Percentiles rank a stretch among this genome's conserved stretches.
Evolutionary conservation across 108 stramenopile species (phyloP).

Genomic region (Skeletonema menzelii): DNA sequence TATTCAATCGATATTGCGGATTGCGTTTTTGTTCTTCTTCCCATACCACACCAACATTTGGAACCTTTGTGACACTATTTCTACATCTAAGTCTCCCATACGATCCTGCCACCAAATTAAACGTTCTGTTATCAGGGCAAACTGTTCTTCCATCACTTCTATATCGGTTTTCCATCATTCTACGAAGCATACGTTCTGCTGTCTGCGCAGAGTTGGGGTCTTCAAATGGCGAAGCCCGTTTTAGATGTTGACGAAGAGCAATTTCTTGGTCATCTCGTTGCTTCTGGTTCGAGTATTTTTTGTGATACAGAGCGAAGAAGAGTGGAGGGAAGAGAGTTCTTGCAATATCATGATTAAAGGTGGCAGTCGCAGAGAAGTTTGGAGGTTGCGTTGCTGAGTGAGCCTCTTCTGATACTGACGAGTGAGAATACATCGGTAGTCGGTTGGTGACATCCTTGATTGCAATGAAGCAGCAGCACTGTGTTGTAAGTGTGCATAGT

Average conservation of each 20-base stretch:
- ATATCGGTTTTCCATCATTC: conserved; percentile 53
- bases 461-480: background rate
- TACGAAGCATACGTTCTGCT: conserved; percentile 47
- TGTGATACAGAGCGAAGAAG: conserved; percentile 33
- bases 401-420: background rate
- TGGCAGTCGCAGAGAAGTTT: conserved; percentile 15
- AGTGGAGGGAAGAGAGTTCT: conserved; percentile 43
- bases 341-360: conserved; percentile 48
- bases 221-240: conserved; percentile 37
- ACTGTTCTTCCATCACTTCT: conserved; percentile 49
- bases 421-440: background rate
- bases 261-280: conserved; percentile 11
- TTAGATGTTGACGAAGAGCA: conserved; percentile 16
- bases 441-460: background rate
- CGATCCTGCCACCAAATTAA: conserved; percentile 42
- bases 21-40: conserved; percentile 31
- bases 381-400: background rate
- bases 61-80: background rate
- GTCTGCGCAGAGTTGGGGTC: conserved; percentile 42
- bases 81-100: conserved; percentile 32
- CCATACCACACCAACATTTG: conserved; percentile 16
- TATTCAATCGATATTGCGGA: conserved; percentile 6
- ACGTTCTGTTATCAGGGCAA: conserved; percentile 42
- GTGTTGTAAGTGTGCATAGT: background rate
- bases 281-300: conserved; percentile 2